Base-by-base conservation (phyloP, 352 stramenopile species). In the Phytophthora pistaciae region DNA sequence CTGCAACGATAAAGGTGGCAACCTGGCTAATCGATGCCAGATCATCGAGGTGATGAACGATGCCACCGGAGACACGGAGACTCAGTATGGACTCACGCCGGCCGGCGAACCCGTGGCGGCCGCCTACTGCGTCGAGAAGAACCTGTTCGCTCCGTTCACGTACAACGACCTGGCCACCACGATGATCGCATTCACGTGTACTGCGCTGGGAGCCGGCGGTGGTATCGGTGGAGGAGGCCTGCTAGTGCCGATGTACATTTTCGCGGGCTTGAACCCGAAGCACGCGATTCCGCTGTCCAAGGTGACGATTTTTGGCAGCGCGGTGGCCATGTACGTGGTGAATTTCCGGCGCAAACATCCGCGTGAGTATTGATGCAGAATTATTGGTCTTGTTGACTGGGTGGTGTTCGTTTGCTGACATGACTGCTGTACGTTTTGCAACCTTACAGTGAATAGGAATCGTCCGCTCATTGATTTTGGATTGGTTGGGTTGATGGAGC, bases 401-500 rank as follows among this genome's bases (percentile, higher is more conserved):
- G 6, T 57, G 25, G 25, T 44, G 53, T 10, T 14, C 49, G 56
- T 50, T 21, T 36, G n/a, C 14, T 49, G 42, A 11, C 25, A n/a
- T 6, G 38, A 6, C 16, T 8, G 36, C 36, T 44, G 38, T 44
- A 18, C 6, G 14, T 18, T 42, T 42, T 42, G 36, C 36, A 14
- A 42, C 13, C 13, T 8, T 18, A 2, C 38, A 92, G 85, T 78
- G 52, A 79, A 91, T 25, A 90, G 84, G 14, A 94, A 98, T 69
- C 80, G 94, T 21, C 95, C 97, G 1, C 80, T 99, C 16, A 97
- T 99, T 56, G 93, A 99, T 85, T 99, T 98, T 85, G 94, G 98
- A 52, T 76, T 99, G 4, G 96, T 98, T n/a, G 71, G 98, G 1
- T 88, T 99, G 16, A 99, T 99, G 97, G 97, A 99, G 84, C 97